These are phyloP conservation scores for Meripilus lineatus DNA, from an alignment of 1,284 basidiomycete species.

Conservation along the genomic window DNA sequence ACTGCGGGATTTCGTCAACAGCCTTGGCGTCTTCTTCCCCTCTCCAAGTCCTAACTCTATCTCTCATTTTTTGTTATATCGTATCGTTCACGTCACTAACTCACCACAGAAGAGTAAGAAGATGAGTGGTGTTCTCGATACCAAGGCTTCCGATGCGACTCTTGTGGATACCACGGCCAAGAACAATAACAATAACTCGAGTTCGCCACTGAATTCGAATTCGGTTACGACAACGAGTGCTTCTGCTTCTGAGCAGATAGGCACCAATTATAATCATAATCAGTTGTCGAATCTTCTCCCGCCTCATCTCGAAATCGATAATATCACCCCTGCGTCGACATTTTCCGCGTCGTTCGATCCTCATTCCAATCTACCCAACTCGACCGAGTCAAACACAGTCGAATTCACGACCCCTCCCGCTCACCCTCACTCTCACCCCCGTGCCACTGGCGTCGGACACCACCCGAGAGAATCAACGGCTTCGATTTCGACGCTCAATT, in stretches of 20 bases:
- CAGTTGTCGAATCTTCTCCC: too few relatives aligned
- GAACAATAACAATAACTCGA: neutral
- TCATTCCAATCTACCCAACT: neutral
- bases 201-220: neutral
- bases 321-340: neutral
- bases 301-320: too few relatives aligned
- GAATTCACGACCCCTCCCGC: neutral
- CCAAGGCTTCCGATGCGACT: neutral
- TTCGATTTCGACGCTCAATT: neutral
- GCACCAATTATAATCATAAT: neutral
- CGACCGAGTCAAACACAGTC: neutral
- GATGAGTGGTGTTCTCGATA: too few relatives aligned
- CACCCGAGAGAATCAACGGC: neutral
- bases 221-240: neutral
- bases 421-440: neutral
- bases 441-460: neutral
- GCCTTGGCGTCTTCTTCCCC: too few relatives aligned
- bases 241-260: neutral
- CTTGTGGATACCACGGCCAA: neutral
- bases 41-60: too few relatives aligned
- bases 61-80: too few relatives aligned
- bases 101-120: too few relatives aligned
- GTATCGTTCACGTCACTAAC: too few relatives aligned
- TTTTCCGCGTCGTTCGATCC: neutral
- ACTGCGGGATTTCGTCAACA: too few relatives aligned